Evolutionary conservation across 306 rosid genomes (phyloP).

Genomic region (Prunus davidiana): DNA sequence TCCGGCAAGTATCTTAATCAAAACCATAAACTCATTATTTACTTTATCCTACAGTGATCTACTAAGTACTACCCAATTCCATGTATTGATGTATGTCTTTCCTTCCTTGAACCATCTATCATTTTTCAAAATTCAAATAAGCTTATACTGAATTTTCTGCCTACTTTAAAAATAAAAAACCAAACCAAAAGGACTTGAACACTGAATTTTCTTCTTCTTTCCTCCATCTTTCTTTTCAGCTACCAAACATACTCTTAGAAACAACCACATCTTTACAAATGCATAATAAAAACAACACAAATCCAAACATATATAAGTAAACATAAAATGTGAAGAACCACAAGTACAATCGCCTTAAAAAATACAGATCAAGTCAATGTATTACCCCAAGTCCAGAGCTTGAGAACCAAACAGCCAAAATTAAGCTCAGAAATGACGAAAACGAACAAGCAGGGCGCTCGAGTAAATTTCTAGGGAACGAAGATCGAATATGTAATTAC

Average conservation of each 20-base stretch:
- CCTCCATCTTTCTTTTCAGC: neutral
- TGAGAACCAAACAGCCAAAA: neutral
- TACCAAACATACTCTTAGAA: neutral
- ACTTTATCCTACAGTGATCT: neutral
- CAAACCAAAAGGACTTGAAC: neutral
- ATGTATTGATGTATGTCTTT: neutral
- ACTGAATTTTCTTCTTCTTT: neutral
- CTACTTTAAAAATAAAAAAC: neutral
- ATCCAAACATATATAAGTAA: neutral
- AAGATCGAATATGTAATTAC: neutral
- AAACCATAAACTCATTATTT: neutral
- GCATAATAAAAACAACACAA: neutral
- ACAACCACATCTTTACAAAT: neutral
- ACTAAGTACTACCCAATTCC: no score
- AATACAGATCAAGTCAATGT: neutral
- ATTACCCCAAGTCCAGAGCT: neutral
- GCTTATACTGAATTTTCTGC: neutral
- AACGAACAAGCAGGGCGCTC: neutral
- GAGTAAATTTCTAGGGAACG: slow-evolving; percentile 6
- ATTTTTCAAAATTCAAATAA: neutral
- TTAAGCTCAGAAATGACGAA: neutral
- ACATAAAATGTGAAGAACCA: neutral
- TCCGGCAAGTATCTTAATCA: neutral
- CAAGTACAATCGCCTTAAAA: neutral
- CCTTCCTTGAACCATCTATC: neutral